Base-by-base conservation (phyloP, 2,329 filamentous ascomycete genomes). In the Clathrospora elynae region DNA sequence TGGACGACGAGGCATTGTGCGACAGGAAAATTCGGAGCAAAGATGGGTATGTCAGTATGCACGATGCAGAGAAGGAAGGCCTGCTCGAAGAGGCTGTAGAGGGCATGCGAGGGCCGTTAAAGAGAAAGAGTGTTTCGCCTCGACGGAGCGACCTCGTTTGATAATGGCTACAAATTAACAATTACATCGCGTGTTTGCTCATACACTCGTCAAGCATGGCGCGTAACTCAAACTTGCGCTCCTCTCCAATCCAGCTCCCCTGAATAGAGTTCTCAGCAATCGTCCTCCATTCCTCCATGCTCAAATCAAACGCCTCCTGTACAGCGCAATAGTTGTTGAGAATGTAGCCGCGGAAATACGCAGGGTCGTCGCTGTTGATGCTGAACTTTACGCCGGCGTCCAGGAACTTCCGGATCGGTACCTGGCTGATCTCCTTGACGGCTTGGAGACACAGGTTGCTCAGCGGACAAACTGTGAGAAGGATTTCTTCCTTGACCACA, bases 291-390 rank as follows among this genome's bases (percentile, higher is more conserved):
- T 91, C 86, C n/a, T 72, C 67, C 3, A 83, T 69, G 14, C 67
- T 77, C 52, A 91, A 67, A 3, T 72, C 63, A 65, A 89, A 89
- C 1, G 84, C 82, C 28, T 88, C 83, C 66, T 91, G 86, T 19
- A 91, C 84, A 1, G 84, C 84, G 57, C 82, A 85, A 70, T 86
- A 90, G 55, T 90, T 90, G 57, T 87, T 85, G 36, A 87, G 71
- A 38, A 90, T 81, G 66, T 89, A 90, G 0, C 82, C 84, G 3
- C 86, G 85, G 71, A 91, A 90, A 33, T 60, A 60, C 0, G 55
- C 57, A n/a, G 57, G 55, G 29, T 60, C 57, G 31, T 60, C 57
- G 53, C 82, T 86, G 68, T 89, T 89, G 64, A 90, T 81, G 42
- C 81, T 86, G 67, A 89, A 88, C 48, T 73, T 76, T 25, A 89